These are phyloP conservation scores for Trypanosoma avium DNA, from an alignment of 208 protist species.

Conservation along the genomic window DNA sequence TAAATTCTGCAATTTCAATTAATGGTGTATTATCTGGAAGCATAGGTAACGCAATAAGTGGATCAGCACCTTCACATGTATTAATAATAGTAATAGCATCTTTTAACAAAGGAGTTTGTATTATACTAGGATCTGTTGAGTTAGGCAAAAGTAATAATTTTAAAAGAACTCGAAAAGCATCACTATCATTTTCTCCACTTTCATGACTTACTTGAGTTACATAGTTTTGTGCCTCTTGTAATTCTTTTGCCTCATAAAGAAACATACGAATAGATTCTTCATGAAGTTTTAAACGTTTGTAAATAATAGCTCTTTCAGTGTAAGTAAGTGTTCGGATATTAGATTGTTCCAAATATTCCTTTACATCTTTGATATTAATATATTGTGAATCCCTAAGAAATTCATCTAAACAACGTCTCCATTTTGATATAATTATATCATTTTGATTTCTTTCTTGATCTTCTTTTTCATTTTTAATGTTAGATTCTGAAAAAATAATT, in stretches of 20 bases:
- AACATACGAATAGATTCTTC: constrained; percentile 63
- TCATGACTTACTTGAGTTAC: constrained; percentile 33
- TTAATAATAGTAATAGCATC: constrained; percentile 54
- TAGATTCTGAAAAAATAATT: constrained; percentile 17
- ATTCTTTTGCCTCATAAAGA: constrained; percentile 37
- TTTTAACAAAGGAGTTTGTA: constrained; percentile 5
- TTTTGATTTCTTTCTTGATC: background rate
- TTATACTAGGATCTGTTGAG: constrained; percentile 5
- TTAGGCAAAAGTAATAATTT: constrained; percentile 47
- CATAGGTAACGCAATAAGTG: constrained; percentile 50
- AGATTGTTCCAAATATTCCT: constrained; percentile 43
- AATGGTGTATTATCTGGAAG: constrained; percentile 59
- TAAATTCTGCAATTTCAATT: constrained; percentile 38
- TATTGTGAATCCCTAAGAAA: constrained; percentile 43
- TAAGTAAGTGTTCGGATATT: constrained; percentile 27
- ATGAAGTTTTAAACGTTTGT: constrained; percentile 52
- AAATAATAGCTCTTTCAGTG: constrained; percentile 61
- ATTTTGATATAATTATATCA: background rate
- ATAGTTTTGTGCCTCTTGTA: constrained; percentile 55
- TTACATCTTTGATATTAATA: constrained; percentile 29
- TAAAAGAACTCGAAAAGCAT: constrained; percentile 39
- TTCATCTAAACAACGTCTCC: constrained; percentile 32
- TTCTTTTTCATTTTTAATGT: background rate
- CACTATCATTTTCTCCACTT: too few relatives aligned
- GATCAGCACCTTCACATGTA: constrained; percentile 41